A percentile compares a stretch with the other conserved stretches of the same genome.
phyloP scores from a whole-genome alignment of 169 alveolate genomes.

The Babesia microti region DNA sequence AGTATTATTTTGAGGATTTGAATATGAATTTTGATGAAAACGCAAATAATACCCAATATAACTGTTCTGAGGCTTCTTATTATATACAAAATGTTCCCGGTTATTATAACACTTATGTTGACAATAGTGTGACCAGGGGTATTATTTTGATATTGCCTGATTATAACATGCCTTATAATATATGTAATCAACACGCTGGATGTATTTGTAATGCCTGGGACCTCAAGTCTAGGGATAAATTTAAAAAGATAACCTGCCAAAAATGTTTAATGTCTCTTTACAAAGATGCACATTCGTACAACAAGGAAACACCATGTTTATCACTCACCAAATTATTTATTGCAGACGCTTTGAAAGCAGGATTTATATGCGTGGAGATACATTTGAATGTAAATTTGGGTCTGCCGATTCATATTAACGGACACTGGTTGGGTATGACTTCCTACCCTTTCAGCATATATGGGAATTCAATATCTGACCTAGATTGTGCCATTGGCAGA shows the following conservation, averaged over 20 bases:
- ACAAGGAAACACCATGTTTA: slow-evolving; percentile 23
- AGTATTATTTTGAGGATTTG: too few species aligned
- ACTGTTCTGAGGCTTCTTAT: too few species aligned
- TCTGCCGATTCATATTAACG: slow-evolving; percentile 40
- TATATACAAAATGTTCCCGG: too few species aligned
- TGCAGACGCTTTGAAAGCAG: slow-evolving; percentile 23
- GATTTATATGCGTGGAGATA: slow-evolving; percentile 34
- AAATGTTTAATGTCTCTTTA: slow-evolving; percentile 2
- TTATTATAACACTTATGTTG: too few species aligned
- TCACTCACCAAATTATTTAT: slow-evolving; percentile 16
- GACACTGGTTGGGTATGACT: slow-evolving; percentile 25
- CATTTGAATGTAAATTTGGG: slow-evolving; percentile 44
- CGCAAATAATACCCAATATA: too few species aligned
- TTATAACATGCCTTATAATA: slow-evolving; percentile 22
- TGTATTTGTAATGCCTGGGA: slow-evolving; percentile 21
- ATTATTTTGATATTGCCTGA: slow-evolving; percentile 36
- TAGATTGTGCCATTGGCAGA: slow-evolving; percentile 19
- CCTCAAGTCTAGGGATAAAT: neutral
- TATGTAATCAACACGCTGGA: slow-evolving; percentile 16
- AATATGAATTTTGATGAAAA: too few species aligned
- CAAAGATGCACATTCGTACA: slow-evolving; percentile 13
- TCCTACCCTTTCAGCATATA: slow-evolving; percentile 37
- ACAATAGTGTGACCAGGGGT: slow-evolving; percentile 35
- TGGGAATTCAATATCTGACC: slow-evolving; percentile 26
- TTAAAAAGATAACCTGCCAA: slow-evolving; percentile 1